These are phyloP conservation scores for Diaporthe vaccinii DNA, from an alignment of 2,329 filamentous ascomycete genomes.

Conservation along the genomic window DNA sequence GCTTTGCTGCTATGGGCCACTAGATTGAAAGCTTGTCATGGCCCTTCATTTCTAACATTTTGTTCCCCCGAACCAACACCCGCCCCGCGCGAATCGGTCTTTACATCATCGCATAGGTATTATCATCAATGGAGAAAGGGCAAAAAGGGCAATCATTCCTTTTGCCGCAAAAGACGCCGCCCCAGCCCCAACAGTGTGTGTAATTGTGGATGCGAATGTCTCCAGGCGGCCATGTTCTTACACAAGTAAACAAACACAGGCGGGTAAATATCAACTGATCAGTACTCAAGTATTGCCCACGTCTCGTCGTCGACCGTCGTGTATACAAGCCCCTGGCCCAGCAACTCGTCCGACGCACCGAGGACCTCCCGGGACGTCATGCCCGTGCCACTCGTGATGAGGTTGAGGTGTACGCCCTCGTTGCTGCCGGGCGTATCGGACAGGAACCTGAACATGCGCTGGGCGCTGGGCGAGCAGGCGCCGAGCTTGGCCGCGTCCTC, in stretches of 20 bases:
- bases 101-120: constrained; percentile 41
- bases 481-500: constrained; percentile 57
- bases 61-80: constrained; percentile 20
- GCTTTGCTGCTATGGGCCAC: constrained; percentile 12
- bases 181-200: constrained; percentile 32
- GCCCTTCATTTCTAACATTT: constrained; percentile 11
- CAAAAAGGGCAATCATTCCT: constrained; percentile 34
- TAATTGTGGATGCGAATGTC: constrained; percentile 28
- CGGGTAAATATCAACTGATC: constrained; percentile 23
- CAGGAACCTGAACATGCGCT: constrained; percentile 80
- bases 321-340: constrained; percentile 82
- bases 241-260: constrained; percentile 21
- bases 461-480: constrained; percentile 69
- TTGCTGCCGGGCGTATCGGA: constrained; percentile 77
- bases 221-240: not conserved
- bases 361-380: constrained; percentile 79
- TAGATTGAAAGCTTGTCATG: constrained; percentile 23
- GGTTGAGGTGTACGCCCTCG: constrained; percentile 86
- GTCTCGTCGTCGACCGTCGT: constrained; percentile 94
- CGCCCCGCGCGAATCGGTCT: constrained; percentile 32
- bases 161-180: constrained; percentile 39
- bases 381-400: constrained; percentile 76
- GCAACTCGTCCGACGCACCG: constrained; percentile 84
- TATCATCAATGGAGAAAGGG: constrained; percentile 35
- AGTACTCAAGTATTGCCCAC: constrained; percentile 85